Percentiles rank a stretch among this genome's conserved stretches.
Evolutionary conservation across 192 early-diverging fungal species (phyloP).

Genomic region (Backusella psychrophila): DNA sequence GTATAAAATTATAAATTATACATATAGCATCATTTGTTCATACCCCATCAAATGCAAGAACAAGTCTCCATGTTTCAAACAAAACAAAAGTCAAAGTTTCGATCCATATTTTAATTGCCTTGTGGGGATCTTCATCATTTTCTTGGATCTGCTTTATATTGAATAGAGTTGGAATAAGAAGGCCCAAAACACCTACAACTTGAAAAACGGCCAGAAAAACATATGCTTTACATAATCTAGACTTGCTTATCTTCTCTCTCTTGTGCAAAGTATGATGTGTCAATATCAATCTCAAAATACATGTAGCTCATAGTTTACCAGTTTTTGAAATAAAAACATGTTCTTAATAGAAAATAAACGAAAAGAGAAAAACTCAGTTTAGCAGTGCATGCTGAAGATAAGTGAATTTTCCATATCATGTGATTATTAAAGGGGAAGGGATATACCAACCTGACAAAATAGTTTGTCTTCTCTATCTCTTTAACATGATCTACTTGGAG

Average conservation of each 20-base stretch:
- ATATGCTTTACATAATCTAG: background rate
- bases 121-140: background rate
- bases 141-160: background rate
- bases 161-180: background rate
- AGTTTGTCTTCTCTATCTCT: background rate
- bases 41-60: background rate
- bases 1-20: background rate
- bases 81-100: background rate
- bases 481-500: background rate
- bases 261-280: background rate
- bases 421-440: background rate
- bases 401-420: background rate
- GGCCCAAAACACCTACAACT: background rate
- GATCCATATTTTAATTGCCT: background rate
- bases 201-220: background rate
- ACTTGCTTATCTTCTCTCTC: background rate
- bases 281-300: background rate
- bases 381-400: background rate
- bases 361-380: background rate
- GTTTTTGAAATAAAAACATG: background rate
- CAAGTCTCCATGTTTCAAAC: background rate
- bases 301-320: background rate
- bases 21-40: background rate
- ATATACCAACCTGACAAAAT: background rate
- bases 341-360: background rate